These are phyloP conservation scores for Micromonas pusilla DNA, from an alignment of 139 green algal genomes.

Conservation along the genomic window DNA sequence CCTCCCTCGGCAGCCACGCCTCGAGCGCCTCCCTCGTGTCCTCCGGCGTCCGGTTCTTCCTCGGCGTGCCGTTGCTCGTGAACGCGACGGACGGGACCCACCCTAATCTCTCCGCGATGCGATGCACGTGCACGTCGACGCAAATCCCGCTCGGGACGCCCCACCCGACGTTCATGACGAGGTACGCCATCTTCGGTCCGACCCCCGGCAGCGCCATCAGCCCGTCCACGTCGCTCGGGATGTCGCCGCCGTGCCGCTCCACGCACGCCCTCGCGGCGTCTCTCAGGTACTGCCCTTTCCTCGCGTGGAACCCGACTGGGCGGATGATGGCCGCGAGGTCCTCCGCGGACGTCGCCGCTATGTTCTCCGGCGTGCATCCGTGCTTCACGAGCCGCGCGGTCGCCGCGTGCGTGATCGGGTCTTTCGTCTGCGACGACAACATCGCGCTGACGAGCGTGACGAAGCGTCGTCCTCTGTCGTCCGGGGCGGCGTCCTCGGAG, in stretches of 20 bases:
- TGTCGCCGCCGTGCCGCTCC: constrained; percentile 31
- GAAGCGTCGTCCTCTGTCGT: not conserved
- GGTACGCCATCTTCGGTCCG: constrained; percentile 36
- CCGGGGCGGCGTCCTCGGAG: not conserved
- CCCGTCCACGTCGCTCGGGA: constrained; percentile 20
- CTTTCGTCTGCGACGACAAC: constrained; percentile 36
- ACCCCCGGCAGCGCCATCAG: constrained; percentile 33
- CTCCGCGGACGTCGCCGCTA: constrained; percentile 4
- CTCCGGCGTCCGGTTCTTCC: constrained; percentile 34
- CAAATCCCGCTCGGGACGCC: constrained; percentile 34
- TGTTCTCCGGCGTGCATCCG: constrained; percentile 12
- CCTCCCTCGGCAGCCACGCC: constrained; percentile 30
- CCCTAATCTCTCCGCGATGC: constrained; percentile 34
- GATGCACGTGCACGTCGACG: constrained; percentile 42
- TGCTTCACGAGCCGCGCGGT: constrained; percentile 10
- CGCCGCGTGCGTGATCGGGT: constrained; percentile 27
- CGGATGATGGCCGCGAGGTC: constrained; percentile 5
- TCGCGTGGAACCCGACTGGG: constrained; percentile 29
- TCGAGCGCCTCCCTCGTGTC: constrained; percentile 34
- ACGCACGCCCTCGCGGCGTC: constrained; percentile 5
- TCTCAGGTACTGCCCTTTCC: constrained; percentile 30
- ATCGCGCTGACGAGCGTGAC: constrained; percentile 14
- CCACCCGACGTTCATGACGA: constrained; percentile 38
- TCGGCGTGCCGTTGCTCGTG: constrained; percentile 4
- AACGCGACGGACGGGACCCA: constrained; percentile 23